phyloP scores from a whole-genome alignment of 441 rosid species.

The Populus trichocarpa region DNA sequence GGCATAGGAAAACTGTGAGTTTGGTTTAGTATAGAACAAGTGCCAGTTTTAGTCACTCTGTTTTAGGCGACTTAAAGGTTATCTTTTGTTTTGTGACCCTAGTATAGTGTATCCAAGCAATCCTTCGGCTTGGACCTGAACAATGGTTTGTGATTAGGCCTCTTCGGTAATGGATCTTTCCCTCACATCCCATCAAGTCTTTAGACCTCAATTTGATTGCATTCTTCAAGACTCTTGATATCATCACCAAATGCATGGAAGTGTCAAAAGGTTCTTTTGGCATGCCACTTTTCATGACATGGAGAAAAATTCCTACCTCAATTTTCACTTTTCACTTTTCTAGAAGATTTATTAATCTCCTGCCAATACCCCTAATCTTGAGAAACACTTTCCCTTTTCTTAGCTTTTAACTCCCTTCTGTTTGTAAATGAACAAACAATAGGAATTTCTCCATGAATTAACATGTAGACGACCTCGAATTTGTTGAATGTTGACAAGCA shows the following conservation, averaged over 20 bases:
- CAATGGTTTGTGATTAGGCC: neutral
- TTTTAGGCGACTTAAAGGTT: neutral
- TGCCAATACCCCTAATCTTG: neutral
- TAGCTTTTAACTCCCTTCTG: neutral
- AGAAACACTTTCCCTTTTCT: neutral
- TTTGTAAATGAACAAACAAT: neutral
- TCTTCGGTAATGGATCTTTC: neutral
- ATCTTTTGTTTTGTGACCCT: neutral
- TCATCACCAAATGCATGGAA: neutral
- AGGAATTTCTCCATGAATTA: neutral
- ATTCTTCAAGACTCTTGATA: neutral
- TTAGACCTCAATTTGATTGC: neutral
- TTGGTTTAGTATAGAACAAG: neutral
- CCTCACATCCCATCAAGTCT: neutral
- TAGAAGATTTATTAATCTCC: neutral
- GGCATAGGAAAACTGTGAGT: neutral
- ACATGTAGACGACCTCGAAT: neutral
- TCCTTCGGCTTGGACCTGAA: neutral
- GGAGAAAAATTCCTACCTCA: neutral
- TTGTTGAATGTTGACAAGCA: neutral
- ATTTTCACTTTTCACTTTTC: neutral
- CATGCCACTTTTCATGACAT: neutral
- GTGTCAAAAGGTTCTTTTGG: neutral
- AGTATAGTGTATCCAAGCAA: neutral
- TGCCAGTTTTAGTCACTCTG: neutral